phyloP scores from a whole-genome alignment of 331 rosid genomes.

The Stylosanthes scabra region DNA sequence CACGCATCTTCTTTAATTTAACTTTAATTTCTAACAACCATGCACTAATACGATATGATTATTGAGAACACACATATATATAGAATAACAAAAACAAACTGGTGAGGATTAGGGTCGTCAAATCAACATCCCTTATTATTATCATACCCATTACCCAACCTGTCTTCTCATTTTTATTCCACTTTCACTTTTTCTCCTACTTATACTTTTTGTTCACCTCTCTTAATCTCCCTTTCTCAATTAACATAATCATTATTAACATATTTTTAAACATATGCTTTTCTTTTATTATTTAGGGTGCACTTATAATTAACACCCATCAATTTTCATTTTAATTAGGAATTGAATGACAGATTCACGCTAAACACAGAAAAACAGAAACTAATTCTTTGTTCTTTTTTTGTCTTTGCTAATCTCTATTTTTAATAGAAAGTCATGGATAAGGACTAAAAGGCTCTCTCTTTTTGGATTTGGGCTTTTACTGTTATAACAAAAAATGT shows the following conservation, averaged over 20 bases:
- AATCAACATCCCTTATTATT: slow-evolving; percentile 46
- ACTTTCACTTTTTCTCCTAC: slow-evolving; percentile 1
- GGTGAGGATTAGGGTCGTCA: slow-evolving; percentile 60
- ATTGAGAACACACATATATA: slow-evolving; percentile 24
- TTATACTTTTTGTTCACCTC: slow-evolving; percentile 28
- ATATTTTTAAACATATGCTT: slow-evolving; percentile 12
- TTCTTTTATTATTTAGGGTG: slow-evolving; percentile 23
- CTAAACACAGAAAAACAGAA: background rate
- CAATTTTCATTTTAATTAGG: no score
- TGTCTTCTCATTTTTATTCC: slow-evolving; percentile 42
- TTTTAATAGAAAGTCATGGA: no score
- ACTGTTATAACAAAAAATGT: no score
- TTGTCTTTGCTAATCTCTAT: no score
- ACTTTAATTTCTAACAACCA: background rate
- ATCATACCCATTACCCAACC: slow-evolving; percentile 41
- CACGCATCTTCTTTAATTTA: no score
- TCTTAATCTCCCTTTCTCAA: slow-evolving; percentile 12
- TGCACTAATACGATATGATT: slow-evolving; percentile 31
- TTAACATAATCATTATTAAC: slow-evolving; percentile 34
- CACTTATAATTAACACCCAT: background rate
- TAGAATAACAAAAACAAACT: slow-evolving; percentile 14
- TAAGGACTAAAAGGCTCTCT: no score
- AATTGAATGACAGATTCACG: background rate
- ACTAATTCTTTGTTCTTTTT: no score
- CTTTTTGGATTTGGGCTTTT: no score